Evolutionary conservation across 495 filamentous ascomycete genomes (phyloP).

Genomic region (Aspergillus avenaceus): DNA sequence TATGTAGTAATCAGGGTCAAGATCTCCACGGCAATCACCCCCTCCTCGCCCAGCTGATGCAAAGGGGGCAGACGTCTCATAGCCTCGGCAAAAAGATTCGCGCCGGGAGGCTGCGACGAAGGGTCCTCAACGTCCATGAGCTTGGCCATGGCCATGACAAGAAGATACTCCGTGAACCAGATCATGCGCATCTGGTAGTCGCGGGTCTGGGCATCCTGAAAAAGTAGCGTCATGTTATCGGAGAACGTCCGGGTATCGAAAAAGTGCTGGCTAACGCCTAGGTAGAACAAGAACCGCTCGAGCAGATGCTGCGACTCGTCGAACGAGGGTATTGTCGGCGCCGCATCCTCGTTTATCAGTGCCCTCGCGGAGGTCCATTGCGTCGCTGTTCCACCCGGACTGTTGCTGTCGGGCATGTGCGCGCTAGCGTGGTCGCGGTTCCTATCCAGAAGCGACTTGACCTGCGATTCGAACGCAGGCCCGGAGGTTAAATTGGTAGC

Average conservation of each 20-base stretch:
- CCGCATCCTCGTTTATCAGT: constrained; percentile 5
- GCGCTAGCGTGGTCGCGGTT: not conserved
- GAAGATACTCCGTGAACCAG: constrained; percentile 23
- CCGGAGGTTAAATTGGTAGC: constrained; percentile 20
- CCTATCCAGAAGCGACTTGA: constrained; percentile 14
- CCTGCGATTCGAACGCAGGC: constrained; percentile 23
- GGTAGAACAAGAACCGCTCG: constrained; percentile 22
- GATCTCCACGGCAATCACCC: constrained; percentile 17
- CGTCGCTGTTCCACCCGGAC: not conserved
- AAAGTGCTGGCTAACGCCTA: constrained; percentile 23
- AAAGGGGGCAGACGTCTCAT: constrained; percentile 15
- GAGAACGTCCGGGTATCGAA: constrained; percentile 21
- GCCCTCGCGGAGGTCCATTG: constrained; percentile 8
- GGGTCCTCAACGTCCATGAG: constrained; percentile 20
- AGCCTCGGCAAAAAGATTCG: constrained; percentile 18
- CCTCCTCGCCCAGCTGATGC: constrained; percentile 17
- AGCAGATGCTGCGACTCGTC: constrained; percentile 19
- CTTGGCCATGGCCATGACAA: constrained; percentile 25
- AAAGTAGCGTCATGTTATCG: constrained; percentile 15
- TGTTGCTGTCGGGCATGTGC: not conserved
- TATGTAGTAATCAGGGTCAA: constrained; percentile 20
- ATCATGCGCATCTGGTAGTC: constrained; percentile 8
- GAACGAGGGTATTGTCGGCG: constrained; percentile 8
- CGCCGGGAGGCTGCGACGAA: constrained; percentile 14
- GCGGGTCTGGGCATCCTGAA: constrained; percentile 7